Evolutionary conservation across 305 asterid genomes (phyloP).

Genomic region (Petunia hybrid): DNA sequence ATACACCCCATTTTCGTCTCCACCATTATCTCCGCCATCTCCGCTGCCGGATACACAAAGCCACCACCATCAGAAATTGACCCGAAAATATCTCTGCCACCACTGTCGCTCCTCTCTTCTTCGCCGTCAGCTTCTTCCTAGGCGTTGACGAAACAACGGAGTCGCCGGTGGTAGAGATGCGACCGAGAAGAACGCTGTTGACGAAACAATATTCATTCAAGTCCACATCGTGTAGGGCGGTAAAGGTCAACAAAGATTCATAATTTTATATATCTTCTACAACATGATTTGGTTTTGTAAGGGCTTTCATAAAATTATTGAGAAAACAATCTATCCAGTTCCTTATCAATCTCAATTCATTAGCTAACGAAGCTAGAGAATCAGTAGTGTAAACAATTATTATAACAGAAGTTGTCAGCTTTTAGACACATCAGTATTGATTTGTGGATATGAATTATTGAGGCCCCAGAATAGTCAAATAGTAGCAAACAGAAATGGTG

Average conservation of each 20-base stretch:
- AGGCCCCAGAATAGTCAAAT: background rate
- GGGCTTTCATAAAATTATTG: background rate
- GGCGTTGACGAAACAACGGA: too few species aligned
- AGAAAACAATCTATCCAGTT: background rate
- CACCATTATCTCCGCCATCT: too few species aligned
- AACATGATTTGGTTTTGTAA: background rate
- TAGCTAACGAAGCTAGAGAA: background rate
- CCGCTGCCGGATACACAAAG: too few species aligned
- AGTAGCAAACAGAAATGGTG: background rate
- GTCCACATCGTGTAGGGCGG: background rate
- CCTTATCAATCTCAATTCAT: background rate
- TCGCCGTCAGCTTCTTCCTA: too few species aligned
- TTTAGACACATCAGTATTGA: background rate
- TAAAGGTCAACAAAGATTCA: background rate
- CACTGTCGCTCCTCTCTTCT: too few species aligned
- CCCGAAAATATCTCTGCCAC: too few species aligned
- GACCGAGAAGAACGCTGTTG: too few species aligned
- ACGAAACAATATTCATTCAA: background rate
- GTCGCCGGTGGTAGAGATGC: too few species aligned
- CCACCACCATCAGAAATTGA: too few species aligned
- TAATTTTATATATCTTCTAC: background rate
- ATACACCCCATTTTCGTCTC: too few species aligned
- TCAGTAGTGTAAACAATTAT: constrained; percentile 18
- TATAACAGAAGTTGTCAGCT: background rate
- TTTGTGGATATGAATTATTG: constrained; percentile 7